Evolutionary conservation across 208 protist species (phyloP), one percentile per base, ranked within the genome.

Genomic region (Crithidia mellificae): DNA sequence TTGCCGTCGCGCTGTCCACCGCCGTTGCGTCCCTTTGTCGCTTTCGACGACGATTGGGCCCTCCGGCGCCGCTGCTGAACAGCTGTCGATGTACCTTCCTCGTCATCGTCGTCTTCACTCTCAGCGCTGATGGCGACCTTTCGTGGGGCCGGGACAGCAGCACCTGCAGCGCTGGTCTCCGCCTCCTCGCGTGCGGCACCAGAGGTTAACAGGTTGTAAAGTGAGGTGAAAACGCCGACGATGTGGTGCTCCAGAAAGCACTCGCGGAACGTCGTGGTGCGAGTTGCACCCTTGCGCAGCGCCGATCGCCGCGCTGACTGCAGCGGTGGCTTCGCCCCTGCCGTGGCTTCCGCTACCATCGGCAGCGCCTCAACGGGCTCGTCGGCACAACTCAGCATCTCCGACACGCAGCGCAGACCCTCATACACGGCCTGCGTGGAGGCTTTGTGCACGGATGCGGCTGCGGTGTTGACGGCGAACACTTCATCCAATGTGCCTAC

Each of bases 141-240:
- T 17, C 6, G 8, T 17, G 17, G n/a, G 4, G 12, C 41, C 15
- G 41, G 8, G 41, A 46, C 8, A n/a, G 41, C 8, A 17, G 41
- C 41, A 17, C 41, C 14, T 6, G 41, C 41, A 46, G 4, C n/a
- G 17, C 22, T 53, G 52, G 53, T 51, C 19, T 14, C 52, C 22
- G 44, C 57, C 22, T 63, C 63, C 24, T 71, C 81, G 9, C 53
- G 59, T 9, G 55, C 54, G 8, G 72, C 70, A 34, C 91, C 81
- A 14, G 71, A 69, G 24, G 88, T 66, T 50, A 96, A 76, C 41
- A 96, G 74, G 43, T 53, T 67, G 77, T 93, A 96, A 24, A 96
- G 59, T 3, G 78, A 32, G 7, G 52, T 72, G 57, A 96, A 96
- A 39, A 96, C 80, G 25, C 56, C 51, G 27, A 66, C 58, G 29